Evolutionary conservation across 2,329 filamentous ascomycete species (phyloP), one percentile per base, ranked within the genome.

Genomic region (Pyrenochaeta sp.): DNA sequence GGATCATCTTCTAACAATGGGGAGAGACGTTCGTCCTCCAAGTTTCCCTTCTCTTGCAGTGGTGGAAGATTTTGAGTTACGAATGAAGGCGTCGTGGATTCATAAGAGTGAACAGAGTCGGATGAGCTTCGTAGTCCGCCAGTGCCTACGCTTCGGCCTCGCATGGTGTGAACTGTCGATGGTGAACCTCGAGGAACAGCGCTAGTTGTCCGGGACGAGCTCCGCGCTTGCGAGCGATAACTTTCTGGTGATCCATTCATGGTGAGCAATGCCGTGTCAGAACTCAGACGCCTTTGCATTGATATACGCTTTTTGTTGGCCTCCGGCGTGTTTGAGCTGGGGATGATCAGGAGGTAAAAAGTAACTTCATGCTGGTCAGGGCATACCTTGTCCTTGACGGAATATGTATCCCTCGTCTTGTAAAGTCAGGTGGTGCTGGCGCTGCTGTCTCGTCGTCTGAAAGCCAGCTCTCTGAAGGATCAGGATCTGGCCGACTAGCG

Each of bases 1-100:
- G 79, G 78, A 44, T 82, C 80, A 41, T 82, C 72, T 61, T 81
- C 79, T 3, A 78, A 56, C 4, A 79, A 59, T 7, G 77, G 77
- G 40, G 77, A 74, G 13, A 80, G 65, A 9, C 67, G 65, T 35
- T 77, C 74, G 10, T 76, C 75, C 18, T 78, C 74, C 3, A 65
- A 40, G 1, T 44, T 59, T 2, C 68, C 68, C 35, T 74, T 76
- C 14, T 68, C 69, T 49, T 79, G 77, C n/a, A 79, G 51, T 2
- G 77, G 69, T 6, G 71, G 65, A 13, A 72, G 55, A 6, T 72
- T 51, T 4, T 67, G 67, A 14, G 58, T 65, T 28, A 55, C 44
- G 26, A 68, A 51, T 6, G 69, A 71, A 3, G 66, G 68, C 7
- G 63, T 49, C n/a, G 48, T 34, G 3, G 68, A 71, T 24, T 69